These are phyloP conservation scores for Scleroderma bovista DNA, from an alignment of 768 basidiomycete species.

Conservation along the genomic window DNA sequence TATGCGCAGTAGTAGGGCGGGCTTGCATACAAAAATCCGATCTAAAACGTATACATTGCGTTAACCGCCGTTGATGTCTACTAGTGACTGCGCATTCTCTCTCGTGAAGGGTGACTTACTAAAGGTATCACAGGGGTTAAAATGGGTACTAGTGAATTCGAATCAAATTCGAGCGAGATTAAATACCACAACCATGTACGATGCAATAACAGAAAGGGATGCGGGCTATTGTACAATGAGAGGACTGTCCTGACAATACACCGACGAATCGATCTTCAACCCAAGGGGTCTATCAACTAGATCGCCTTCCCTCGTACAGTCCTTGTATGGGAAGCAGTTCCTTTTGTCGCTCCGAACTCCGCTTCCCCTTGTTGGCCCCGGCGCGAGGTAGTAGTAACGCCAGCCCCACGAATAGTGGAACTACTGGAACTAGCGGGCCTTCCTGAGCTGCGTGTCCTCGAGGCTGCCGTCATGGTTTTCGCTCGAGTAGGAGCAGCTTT, in stretches of 20 bases:
- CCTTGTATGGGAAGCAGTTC: slow-evolving; percentile 22
- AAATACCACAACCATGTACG: slow-evolving; percentile 5
- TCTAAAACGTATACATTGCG: too few relatives aligned
- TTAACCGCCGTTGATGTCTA: too few relatives aligned
- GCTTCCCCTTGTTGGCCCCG: slow-evolving; percentile 7
- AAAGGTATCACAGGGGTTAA: too few relatives aligned
- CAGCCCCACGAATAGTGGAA: slow-evolving; percentile 12
- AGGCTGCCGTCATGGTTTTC: slow-evolving; percentile 6
- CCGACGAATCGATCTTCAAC: not conserved
- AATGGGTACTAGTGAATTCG: too few relatives aligned
- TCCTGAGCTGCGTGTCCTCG: slow-evolving; percentile 7
- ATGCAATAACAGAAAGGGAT: slow-evolving; percentile 2
- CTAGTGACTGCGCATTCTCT: too few relatives aligned
- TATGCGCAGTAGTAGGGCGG: too few relatives aligned
- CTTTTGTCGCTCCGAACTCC: slow-evolving; percentile 14
- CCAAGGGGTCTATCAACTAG: slow-evolving; percentile 5
- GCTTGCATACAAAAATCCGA: too few relatives aligned
- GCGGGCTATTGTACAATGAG: slow-evolving; percentile 23
- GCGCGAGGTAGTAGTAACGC: slow-evolving; percentile 3
- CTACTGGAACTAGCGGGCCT: slow-evolving; percentile 6
- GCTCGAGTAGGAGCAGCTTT: slow-evolving; percentile 7
- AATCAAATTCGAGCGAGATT: too few relatives aligned
- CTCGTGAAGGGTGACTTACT: too few relatives aligned
- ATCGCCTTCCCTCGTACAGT: slow-evolving; percentile 14
- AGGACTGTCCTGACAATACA: not conserved